Conservation (phyloP, 495 filamentous ascomycete species). For the Tuber indicum region DNA sequence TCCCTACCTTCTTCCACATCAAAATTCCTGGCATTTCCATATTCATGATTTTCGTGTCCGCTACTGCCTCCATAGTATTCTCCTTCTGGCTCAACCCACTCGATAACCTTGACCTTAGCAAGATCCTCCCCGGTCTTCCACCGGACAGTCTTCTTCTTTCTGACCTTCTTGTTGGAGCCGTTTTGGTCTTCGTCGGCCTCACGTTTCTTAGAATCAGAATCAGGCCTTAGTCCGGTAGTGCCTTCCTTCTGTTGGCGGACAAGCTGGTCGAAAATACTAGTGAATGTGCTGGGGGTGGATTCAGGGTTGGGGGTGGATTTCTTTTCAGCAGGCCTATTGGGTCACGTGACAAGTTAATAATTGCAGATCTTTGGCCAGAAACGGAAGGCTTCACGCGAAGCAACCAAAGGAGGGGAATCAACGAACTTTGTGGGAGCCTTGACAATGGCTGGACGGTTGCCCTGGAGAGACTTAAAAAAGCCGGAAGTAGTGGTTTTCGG, state of each 20-base stretch:
- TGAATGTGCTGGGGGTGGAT: constrained; percentile 32
- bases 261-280: constrained; percentile 42
- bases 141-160: constrained; percentile 42
- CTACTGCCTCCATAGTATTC: constrained; percentile 42
- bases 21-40: constrained; percentile 39
- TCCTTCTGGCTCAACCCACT: constrained; percentile 42
- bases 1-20: constrained; percentile 41
- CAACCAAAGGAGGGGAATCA: constrained; percentile 29
- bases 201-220: constrained; percentile 35
- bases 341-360: constrained; percentile 40
- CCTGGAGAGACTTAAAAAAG: constrained; percentile 41
- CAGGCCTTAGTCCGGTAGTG: constrained; percentile 29
- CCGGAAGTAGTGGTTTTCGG: constrained; percentile 40
- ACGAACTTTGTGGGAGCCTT: constrained; percentile 40
- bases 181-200: constrained; percentile 36
- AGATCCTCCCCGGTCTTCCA: constrained; percentile 42
- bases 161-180: constrained; percentile 40
- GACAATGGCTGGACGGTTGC: constrained; percentile 34
- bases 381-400: constrained; percentile 26
- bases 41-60: constrained; percentile 39
- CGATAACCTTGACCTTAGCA: constrained; percentile 39
- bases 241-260: constrained; percentile 40
- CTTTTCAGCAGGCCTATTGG: constrained; percentile 33
- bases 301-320: constrained; percentile 33
- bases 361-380: constrained; percentile 26